Evolutionary conservation across 805 yeast genomes (phyloP), one percentile per base, ranked within the genome.

Genomic region (Clavispora fructus): DNA sequence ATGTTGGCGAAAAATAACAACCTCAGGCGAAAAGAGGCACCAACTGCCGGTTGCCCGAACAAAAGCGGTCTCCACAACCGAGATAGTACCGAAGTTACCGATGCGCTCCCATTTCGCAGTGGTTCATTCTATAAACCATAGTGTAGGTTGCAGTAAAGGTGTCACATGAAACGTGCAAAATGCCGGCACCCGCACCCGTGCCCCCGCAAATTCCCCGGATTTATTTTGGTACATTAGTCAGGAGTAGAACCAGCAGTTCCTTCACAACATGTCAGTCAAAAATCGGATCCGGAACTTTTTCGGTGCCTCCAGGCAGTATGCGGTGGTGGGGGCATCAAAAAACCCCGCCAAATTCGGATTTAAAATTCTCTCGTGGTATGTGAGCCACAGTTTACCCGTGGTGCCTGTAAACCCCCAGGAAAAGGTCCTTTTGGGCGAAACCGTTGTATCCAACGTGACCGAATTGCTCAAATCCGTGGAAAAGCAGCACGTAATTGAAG

Each of bases 321-420:
- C 79, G 11, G 89, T 87, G 1, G 74, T 83, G 0, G 95, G 95
- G 0, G 94, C 95, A 0, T 79, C 89, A 3, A 61, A 74, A 4
- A 78, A 81, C 55, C 75, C 83, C 0, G 49, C 66, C 7, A 87
- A 87, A 61, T 86, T 79, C 60, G 95, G 95, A 0, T 76, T 70
- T 67, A 83, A 80, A 61, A 84, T 87, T 27, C 62, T 84, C 17
- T 63, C 68, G 33, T 87, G 95, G 95, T 87, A 87, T 58, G 48
- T 73, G 9, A 60, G 61, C 40, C 83, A 77, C 47, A 64, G 69
- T 2, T 63, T 88, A 33, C 78, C 83, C 0, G 90, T 77, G 1
- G 67, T 75, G 4, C 90, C 92, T 11, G 68, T 87, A 45, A 87
- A 86, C 58, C 88, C 88, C 3, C 69, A 68, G 25, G 69, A 75